Evolutionary conservation across 2,329 filamentous ascomycete genomes (phyloP), one percentile per base, ranked within the genome.

Genomic region (Apiospora koreana): DNA sequence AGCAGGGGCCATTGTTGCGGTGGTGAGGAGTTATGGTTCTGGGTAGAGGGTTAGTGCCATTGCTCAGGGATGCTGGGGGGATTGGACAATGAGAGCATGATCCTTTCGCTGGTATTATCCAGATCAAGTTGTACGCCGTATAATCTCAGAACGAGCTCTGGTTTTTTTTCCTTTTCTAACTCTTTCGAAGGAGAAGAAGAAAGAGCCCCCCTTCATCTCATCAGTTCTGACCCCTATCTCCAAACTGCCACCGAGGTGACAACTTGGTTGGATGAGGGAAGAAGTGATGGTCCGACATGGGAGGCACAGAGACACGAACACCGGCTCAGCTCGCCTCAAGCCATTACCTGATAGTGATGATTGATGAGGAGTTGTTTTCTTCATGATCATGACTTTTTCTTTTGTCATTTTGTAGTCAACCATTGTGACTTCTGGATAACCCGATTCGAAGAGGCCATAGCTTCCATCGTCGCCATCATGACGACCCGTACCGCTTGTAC

Each of bases 51-150:
- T 81, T 83, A 83, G 81, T 79, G 80, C 74, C 69, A 78, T 12
- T n/a, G 54, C n/a, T 41, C 4, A 28, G 76, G 80, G 80, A 35
- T 23, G 2, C 77, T 81, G 83, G 28, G 66, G 65, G 66, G n/a
- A 23, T 35, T 58, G 67, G 83, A 85, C 48, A 54, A 74, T 74
- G 85, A 88, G 88, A 88, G 93, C 94, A 97, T 97, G 94, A 96
- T 97, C 92, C 94, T 97, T 96, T 94, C 94, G 94, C 94, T 94
- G 93, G 94, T 94, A 96, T 96, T 95, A 95, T 95, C 94, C 93
- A 94, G 93, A 95, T 95, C 93, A 95, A 95, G 93, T 95, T 58
- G 94, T 85, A 86, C 86, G 92, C 94, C 93, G 93, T 96, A 92
- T 96, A 90, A 91, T 96, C 93, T 95, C 92, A 94, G 89, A 79